A percentile compares a stretch with the other conserved stretches of the same genome.
Evolutionary conservation across 2,329 filamentous ascomycete genomes (phyloP).

Genomic region (Aspergillus sp.): DNA sequence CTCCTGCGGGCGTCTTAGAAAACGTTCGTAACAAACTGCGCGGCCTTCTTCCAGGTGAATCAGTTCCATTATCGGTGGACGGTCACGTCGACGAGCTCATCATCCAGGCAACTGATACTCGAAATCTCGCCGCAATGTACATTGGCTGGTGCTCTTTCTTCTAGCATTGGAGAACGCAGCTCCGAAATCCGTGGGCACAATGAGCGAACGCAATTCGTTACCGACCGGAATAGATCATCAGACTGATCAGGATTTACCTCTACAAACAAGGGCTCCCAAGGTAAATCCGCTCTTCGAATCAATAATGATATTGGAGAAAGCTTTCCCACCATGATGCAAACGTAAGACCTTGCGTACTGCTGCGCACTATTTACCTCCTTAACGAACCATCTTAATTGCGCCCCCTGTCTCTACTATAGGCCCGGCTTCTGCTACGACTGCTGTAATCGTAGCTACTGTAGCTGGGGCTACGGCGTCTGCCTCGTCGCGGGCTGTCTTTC

Average conservation of each 20-base stretch:
- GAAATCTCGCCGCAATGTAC: constrained; percentile 88
- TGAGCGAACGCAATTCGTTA: background rate
- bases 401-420: constrained; percentile 49
- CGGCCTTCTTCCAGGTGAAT: constrained; percentile 81
- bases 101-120: constrained; percentile 75
- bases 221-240: background rate
- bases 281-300: background rate
- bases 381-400: constrained; percentile 29
- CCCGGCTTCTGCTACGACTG: constrained; percentile 52
- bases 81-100: constrained; percentile 97
- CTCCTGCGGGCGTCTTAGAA: constrained; percentile 79
- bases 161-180: constrained; percentile 32
- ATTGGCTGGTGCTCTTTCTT: constrained; percentile 86
- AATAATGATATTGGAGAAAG: background rate
- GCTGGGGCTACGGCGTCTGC: constrained; percentile 59
- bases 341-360: background rate
- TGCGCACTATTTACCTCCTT: constrained; percentile 18
- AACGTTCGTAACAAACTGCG: constrained; percentile 83
- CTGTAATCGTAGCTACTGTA: constrained; percentile 64
- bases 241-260: background rate
- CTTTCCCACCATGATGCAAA: background rate
- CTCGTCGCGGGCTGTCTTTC: constrained; percentile 36
- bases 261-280: background rate
- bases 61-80: constrained; percentile 88
- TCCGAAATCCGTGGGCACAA: background rate